Evolutionary conservation across 1,284 basidiomycete genomes (phyloP), one percentile per base, ranked within the genome.

Genomic region (Ceratobasidium sp.): DNA sequence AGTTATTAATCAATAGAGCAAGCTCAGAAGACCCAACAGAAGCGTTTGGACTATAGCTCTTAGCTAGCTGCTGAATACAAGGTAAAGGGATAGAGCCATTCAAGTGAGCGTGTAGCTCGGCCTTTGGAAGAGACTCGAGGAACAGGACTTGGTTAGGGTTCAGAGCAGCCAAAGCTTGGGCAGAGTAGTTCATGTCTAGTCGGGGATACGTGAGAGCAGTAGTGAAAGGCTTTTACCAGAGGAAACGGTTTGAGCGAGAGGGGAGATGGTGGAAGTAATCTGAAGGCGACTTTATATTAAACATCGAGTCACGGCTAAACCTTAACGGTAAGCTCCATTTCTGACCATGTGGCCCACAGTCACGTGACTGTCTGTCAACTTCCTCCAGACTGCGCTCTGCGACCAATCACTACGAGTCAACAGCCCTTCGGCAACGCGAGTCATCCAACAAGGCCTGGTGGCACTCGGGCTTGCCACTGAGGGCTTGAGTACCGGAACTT

Each of bases 41-140:
- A 39, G 26, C n/a, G 77, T 75, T 2, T 46, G 79, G 70, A 23
- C 84, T 81, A 68, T 88, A 87, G 55, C 90, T 86, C n/a, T 82
- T 81, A 0, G 92, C 92, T n/a, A 95, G 89, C 20, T 90, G 86
- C 78, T 91, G 89, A 0, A 95, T 88, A n/a, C 90, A 85, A 0
- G 85, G 70, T 39, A 95, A 85, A 0, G 94, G 94, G 40, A 95
- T 95, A 9, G 90, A 95, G 1, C 94, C 94, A 81, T 95, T 95
- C 7, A 95, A 88, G 83, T 95, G 94, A 0, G 94, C 94, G 80
- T 95, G 94, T 0, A 95, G 87, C 83, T 95, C 94, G 0, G 94
- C 93, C 84, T 95, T 95, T 20, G 92, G 92, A 0, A 94, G 86
- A 2, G 80, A 80, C 76, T 89, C 86, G 63, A 95, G 84, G 83